Base-by-base conservation (phyloP, 2,329 filamentous ascomycete genomes). In the Ceratocystis destructans region DNA sequence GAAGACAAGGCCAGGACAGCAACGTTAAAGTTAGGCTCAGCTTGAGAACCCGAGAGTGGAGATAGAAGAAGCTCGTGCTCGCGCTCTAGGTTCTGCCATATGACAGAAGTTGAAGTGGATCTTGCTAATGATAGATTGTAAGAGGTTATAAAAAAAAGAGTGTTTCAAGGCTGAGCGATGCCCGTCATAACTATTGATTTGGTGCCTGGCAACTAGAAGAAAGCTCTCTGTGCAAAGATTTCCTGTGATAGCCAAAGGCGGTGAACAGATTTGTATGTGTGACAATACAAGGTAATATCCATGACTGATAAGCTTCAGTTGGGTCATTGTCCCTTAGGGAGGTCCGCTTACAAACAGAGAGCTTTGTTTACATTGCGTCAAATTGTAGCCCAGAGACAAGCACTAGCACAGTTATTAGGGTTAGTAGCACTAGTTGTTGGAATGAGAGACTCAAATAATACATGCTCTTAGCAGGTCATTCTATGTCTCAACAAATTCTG, bases 201-300 rank as follows among this genome's bases (percentile, higher is more conserved):
- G 37, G 37, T 15, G 17, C 28, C 55, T 20, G 8, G 17, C 28
- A 59, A 59, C 28, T 8, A 37, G 55, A 12, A 59, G 33, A 53
- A 10, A 37, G 37, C 7, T 33, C 31, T 37, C 28, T 28, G 2
- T 37, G 55, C 1, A 4, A 41, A 41, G 37, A 41, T 41, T 37
- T 59, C 28, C 33, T 59, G 55, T 59, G 55, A 59, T 59, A 25
- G 31, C 31, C 17, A 59, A 59, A 59, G 55, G 55, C 55, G 55
- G 55, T 59, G 55, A 59, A 8, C 55, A 3, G 17, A 17, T 8
- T 41, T 41, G 10, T 41, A 3, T 57, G 55, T 59, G 17, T 25
- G 20, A 33, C 55, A 59, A 4, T 0, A n/a, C 15, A 4, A 28
- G 8, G 20, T 3, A 28, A 53, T 41, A 41, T 0, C 33, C 37